Conservation (phyloP, 139 green algal species). For the Chlorella sp. region DNA sequence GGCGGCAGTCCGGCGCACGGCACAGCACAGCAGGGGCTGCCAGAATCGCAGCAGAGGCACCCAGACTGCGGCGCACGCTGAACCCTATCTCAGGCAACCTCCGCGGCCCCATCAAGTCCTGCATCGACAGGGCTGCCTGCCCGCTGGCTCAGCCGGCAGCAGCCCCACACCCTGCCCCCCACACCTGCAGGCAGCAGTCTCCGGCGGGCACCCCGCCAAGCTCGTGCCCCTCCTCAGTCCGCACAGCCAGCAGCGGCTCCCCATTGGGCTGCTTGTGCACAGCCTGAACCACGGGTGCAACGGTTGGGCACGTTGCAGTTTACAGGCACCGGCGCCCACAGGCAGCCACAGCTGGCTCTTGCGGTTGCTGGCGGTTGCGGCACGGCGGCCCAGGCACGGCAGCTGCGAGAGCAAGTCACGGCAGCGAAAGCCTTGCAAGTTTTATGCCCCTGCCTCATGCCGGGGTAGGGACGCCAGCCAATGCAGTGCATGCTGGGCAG, state of each 20-base stretch:
- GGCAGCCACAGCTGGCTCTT: too few species aligned
- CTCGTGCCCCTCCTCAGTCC: constrained; percentile 24
- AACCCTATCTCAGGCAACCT: not conserved
- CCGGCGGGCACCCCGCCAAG: constrained; percentile 9
- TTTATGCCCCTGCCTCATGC: not conserved
- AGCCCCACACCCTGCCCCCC: not conserved
- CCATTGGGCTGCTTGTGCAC: constrained; percentile 25
- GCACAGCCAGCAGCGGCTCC: constrained; percentile 31
- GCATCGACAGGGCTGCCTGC: not conserved
- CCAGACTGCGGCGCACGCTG: too few species aligned
- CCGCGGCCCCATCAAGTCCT: not conserved
- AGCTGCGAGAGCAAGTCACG: not conserved
- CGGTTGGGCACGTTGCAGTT: not conserved
- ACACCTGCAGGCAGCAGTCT: constrained; percentile 30
- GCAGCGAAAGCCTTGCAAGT: not conserved
- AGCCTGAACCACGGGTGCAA: not conserved
- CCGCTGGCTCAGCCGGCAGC: too few species aligned
- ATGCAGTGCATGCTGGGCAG: not conserved
- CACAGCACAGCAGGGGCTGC: not conserved
- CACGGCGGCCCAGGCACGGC: too few species aligned
- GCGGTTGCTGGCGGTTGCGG: too few species aligned
- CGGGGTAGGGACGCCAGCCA: not conserved
- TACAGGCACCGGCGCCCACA: not conserved
- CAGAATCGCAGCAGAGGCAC: not conserved
- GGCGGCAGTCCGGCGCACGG: not conserved